These are phyloP conservation scores for Phaeosphaeria sp. DNA, from an alignment of 2,329 filamentous ascomycete genomes.

Conservation along the genomic window DNA sequence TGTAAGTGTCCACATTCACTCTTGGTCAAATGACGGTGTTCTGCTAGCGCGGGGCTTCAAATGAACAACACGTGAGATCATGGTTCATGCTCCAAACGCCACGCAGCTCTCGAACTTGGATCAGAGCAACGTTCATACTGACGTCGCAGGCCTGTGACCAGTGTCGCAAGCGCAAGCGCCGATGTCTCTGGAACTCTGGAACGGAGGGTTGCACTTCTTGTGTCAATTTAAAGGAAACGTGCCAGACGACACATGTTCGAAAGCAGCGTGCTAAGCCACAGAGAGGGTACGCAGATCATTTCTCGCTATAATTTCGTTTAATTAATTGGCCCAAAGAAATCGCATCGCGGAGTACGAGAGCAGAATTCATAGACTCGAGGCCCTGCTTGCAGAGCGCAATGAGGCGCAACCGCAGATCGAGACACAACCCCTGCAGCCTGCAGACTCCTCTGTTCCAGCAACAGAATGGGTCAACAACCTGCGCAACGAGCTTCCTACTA, in stretches of 20 bases:
- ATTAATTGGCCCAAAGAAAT: constrained; percentile 14
- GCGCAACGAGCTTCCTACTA: constrained; percentile 24
- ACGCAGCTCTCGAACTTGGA: not conserved
- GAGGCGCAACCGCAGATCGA: constrained; percentile 25
- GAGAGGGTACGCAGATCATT: constrained; percentile 29
- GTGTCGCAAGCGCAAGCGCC: constrained; percentile 32
- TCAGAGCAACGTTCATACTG: not conserved
- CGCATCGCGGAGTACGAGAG: constrained; percentile 33
- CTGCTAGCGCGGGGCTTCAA: not conserved
- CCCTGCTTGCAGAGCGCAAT: constrained; percentile 28
- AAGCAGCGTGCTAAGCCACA: constrained; percentile 31
- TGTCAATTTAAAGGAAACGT: constrained; percentile 28
- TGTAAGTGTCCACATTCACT: constrained; percentile 13
- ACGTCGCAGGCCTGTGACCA: constrained; percentile 31
- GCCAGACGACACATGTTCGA: constrained; percentile 31
- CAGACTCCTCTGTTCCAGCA: constrained; percentile 18
- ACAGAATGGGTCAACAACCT: constrained; percentile 27
- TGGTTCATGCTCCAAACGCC: not conserved
- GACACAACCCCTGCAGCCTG: constrained; percentile 21
- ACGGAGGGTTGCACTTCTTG: constrained; percentile 27
- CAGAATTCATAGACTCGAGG: constrained; percentile 30
- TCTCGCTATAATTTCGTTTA: too few species aligned
- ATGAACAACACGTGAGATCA: not conserved
- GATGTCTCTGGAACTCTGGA: constrained; percentile 29
- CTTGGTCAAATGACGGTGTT: not conserved